Evolutionary conservation across 2,329 filamentous ascomycete genomes (phyloP).

Genomic region (Colletotrichum simmondsii): DNA sequence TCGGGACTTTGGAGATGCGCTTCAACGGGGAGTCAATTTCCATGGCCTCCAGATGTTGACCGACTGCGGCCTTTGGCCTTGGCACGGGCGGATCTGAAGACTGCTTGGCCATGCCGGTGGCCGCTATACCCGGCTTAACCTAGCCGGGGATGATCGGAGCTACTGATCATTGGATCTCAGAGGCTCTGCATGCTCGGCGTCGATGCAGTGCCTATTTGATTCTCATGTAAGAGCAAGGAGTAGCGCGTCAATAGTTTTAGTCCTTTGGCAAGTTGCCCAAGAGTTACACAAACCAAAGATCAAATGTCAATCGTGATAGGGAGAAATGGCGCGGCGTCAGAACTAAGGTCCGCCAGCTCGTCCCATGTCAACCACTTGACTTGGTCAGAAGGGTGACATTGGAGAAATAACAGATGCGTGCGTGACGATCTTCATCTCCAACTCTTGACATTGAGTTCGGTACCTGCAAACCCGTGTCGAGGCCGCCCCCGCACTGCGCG

Average conservation of each 20-base stretch:
- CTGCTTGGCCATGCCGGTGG: neutral
- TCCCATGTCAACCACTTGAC: constrained; percentile 13
- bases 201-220: neutral
- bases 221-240: constrained; percentile 5
- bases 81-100: neutral
- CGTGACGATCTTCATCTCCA: constrained; percentile 25
- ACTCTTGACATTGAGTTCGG: neutral
- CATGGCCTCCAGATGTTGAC: neutral
- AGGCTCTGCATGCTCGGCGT: constrained; percentile 9
- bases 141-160: neutral
- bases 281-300: neutral
- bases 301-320: neutral
- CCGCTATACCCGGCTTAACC: neutral
- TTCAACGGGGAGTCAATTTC: neutral
- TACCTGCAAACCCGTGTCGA: neutral
- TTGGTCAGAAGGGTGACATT: constrained; percentile 13
- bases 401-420: constrained; percentile 7
- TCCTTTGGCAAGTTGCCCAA: neutral
- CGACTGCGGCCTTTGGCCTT: neutral
- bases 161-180: neutral
- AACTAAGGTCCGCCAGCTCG: neutral
- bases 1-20: neutral
- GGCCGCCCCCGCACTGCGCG: neutral
- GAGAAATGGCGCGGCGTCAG: constrained; percentile 1
- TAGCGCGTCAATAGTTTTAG: neutral